Base-by-base conservation (phyloP, 495 filamentous ascomycete species). In the Aspergillus wentii region DNA sequence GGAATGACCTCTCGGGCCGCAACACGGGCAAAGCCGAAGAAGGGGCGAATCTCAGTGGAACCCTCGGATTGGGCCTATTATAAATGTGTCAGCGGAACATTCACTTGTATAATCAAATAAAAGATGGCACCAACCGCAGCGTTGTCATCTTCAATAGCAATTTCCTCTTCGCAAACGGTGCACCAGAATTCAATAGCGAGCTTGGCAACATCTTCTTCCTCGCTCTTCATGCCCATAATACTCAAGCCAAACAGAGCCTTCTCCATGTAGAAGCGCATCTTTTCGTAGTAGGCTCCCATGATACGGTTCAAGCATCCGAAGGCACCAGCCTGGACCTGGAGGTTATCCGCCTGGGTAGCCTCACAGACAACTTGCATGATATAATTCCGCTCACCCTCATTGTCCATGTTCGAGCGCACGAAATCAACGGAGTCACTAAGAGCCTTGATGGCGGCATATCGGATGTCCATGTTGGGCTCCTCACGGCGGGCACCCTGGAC, bases 261-360 rank as follows among this genome's bases (percentile, higher is more conserved):
- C 76, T 98, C 94, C 92, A 98, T 98, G 72, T 98, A 98, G 69
- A 94, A 97, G 52, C 88, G 79, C 92, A 98, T 98, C 71, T 95
- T 90, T 52, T 97, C 92, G 59, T 98, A 98, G 69, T 98, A 97
- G 26, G 95, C 73, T 41, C 74, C 85, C 92, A 98, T 98, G 60
- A 98, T 95, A 53, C 90, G 79, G 77, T 97, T 97, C 54, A 98
- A 64, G 57, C 94, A 98, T 39, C 91, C 92, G 55, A 94, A 98
- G 10, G 94, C 87, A 41, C 86, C 89, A 49, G 94, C 86, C 57
- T 96, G 90, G 66, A 97, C 90, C 52, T 88, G 79, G 38, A 75
- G 75, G 63, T 98, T 91, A 14, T 74, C 71, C 42, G 88, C 86
- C 64, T 97, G 94, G 33, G 94, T 97, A 37, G 94, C 94, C 70